Percentiles rank a stretch among this genome's conserved stretches.
Evolutionary conservation across 148 eudicot species (phyloP).

Genomic region (Vaccinium vitisidaea): DNA sequence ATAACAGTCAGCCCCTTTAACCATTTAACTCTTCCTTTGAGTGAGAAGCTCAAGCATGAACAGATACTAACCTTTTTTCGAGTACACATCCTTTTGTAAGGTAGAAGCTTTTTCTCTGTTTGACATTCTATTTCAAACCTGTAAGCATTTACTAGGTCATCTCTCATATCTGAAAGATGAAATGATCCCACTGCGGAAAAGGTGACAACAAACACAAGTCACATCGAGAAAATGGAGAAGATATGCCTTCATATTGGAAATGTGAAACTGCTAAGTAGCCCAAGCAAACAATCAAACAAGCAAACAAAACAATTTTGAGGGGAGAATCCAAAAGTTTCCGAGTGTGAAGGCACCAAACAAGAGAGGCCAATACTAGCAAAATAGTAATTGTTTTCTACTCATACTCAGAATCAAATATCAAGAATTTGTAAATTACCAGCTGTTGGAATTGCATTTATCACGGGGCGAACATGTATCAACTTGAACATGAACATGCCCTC

Average conservation of each 20-base stretch:
- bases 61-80: conserved; percentile 38
- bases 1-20: conserved; percentile 2
- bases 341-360: conserved; percentile 6
- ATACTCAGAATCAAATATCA: neutral
- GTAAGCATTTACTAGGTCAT: conserved; percentile 68
- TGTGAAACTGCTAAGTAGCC: neutral
- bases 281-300: neutral
- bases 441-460: conserved; percentile 69
- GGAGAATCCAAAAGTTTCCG: neutral
- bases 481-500: conserved; percentile 63
- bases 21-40: neutral
- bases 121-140: conserved; percentile 77
- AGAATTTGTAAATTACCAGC: conserved; percentile 55
- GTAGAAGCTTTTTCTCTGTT: conserved; percentile 58
- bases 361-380: neutral
- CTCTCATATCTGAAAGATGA: conserved; percentile 71
- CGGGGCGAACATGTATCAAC: conserved; percentile 67
- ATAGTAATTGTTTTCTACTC: conserved; percentile 5
- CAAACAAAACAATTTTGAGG: neutral
- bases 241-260: neutral
- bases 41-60: conserved; percentile 7
- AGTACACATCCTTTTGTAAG: conserved; percentile 49
- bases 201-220: neutral
- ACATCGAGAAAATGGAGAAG: neutral
- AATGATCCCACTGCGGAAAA: conserved; percentile 62